Evolutionary conservation across 2,329 filamentous ascomycete genomes (phyloP), one percentile per base, ranked within the genome.

Genomic region (Metarhizium humberi): DNA sequence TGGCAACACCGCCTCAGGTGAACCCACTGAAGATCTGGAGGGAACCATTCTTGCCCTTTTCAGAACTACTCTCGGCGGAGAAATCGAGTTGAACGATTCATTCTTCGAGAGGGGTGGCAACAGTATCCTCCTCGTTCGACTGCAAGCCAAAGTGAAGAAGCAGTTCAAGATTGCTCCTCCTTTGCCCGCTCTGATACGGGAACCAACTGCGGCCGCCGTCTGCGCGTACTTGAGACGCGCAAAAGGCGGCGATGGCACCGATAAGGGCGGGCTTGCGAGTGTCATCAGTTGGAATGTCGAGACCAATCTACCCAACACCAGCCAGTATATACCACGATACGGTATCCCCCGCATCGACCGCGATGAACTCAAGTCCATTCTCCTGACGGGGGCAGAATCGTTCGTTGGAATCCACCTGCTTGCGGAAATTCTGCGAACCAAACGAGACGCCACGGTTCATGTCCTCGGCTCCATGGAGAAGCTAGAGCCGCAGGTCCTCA

Each of bases 91-190:
- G 11, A 29, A 54, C 30, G 62, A 64, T 38, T 63, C 60, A 34
- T 64, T 64, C 55, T 65, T 65, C 52, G 60, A 64, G 49, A 57
- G 56, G 18, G 63, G 63, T 8, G 63, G 63, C 43, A 63, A 65
- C 55, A 63, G 61, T 36, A 60, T 64, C 42, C 60, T 65, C 10
- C 59, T 63, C 18, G 59, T 64, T 25, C 52, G 63, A 10, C 63
- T 66, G 16, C 61, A 63, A 46, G 60, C 62, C 25, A 59, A 58
- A 48, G 53, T 66, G 43, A 63, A 62, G 55, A 63, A 61, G 51
- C 58, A 60, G 34, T 62, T 64, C 57, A 62, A 61, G 56, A 59
- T 64, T 54, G 61, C 63, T 2, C 61, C 62, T 40, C 57, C 61
- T 20, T 56, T 65, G 2, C 60, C 62, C 13, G 58, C 60, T 20